phyloP scores from a whole-genome alignment of 441 rosid genomes.

The Gossypium davidsonii region DNA sequence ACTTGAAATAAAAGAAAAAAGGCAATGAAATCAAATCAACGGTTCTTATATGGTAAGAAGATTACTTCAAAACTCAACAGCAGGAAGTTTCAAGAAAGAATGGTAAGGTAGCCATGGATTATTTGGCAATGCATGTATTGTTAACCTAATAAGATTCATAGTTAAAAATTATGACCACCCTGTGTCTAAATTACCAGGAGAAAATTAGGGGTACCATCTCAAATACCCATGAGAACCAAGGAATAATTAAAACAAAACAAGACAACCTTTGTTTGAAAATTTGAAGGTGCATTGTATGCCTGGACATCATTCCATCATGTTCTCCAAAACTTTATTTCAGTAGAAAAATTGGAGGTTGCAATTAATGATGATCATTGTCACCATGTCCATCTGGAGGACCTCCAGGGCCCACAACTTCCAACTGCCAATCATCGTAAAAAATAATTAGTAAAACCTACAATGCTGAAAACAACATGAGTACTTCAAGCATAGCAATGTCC shows the following conservation, averaged over 20 bases:
- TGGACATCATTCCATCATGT: constrained; percentile 36
- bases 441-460: neutral
- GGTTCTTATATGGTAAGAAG: neutral
- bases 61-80: neutral
- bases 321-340: constrained; percentile 34
- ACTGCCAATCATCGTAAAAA: constrained; percentile 38
- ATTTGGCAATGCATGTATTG: constrained; percentile 36
- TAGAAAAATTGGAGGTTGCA: constrained; percentile 19
- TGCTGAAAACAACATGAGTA: neutral
- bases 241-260: neutral
- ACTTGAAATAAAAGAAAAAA: neutral
- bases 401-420: constrained; percentile 93
- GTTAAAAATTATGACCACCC: constrained; percentile 23
- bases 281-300: constrained; percentile 29
- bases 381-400: constrained; percentile 91
- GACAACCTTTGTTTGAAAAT: constrained; percentile 13
- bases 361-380: constrained; percentile 49
- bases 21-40: neutral
- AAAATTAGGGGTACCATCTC: constrained; percentile 19
- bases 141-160: constrained; percentile 26
- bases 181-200: constrained; percentile 25
- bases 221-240: neutral
- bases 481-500: neutral
- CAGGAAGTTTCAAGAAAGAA: constrained; percentile 24
- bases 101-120: constrained; percentile 29